Evolutionary conservation across 1,139 yeast species (phyloP), one percentile per base, ranked within the genome.

Genomic region (Geotrichum aggregatum): DNA sequence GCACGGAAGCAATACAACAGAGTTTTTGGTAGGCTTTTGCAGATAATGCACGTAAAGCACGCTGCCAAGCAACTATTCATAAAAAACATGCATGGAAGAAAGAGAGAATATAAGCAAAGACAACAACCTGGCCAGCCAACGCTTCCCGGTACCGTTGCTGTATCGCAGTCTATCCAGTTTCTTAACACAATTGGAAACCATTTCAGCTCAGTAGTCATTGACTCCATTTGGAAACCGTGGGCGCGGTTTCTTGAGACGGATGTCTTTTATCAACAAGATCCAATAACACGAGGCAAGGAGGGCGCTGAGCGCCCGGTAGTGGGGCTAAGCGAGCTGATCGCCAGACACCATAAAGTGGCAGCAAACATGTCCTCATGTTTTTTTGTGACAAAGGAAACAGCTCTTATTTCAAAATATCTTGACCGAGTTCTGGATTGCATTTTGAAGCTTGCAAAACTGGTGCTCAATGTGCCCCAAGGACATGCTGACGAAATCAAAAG

Each of bases 171-270:
- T 3, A 21, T 13, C 14, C 35, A 43, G 3, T 43, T 43, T 16
- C 34, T 43, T n/a, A 43, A 43, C 21, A 33, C 24, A 1, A 8
- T 31, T n/a, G 47, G 47, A 11, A 21, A 43, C 16, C 47, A 43
- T 21, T 43, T 31, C 8, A 43, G 38, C n/a, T 31, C 47, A n/a
- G 39, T 43, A 8, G 47, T 33, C 8, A 43, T 43, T 31, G 38
- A 43, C 21, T 26, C 19, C 18, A 46, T 46, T n/a, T 46, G 49
- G 49, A 21, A 31, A 11, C 44, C 49, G 10, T 46, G 49, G 49
- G 44, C 31, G 30, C 24, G 14, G 2, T 46, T 38, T 19, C 44
- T 46, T 3, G 31, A 21, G 24, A 33, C 22, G 16, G 21, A 39
- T 11, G 49, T 46, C 5, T 46, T 46, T 36, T n/a, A n/a, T n/a